A percentile compares a stretch with the other conserved stretches of the same genome.
Evolutionary conservation across 169 alveolate species (phyloP).

Genomic region (Theileria equi): DNA sequence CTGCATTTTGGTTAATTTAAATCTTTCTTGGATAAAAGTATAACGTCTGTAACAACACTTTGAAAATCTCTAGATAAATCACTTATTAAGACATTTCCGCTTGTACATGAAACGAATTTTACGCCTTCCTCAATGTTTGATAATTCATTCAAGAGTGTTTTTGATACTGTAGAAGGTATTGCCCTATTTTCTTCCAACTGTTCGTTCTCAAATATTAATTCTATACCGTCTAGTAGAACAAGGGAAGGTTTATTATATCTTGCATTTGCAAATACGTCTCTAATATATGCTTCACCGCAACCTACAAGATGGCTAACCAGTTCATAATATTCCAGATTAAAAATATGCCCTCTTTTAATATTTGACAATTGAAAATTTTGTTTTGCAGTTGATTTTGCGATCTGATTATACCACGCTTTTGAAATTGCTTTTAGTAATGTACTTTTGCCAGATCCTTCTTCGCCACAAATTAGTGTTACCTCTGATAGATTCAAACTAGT

Average conservation of each 20-base stretch:
- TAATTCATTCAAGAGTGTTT: constrained; percentile 43
- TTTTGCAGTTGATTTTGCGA: background rate
- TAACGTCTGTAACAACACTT: constrained; percentile 2
- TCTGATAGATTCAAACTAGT: background rate
- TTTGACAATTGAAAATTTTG: too few relatives aligned
- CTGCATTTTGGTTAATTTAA: too few relatives aligned
- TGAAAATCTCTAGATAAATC: constrained; percentile 21
- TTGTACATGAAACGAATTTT: constrained; percentile 25
- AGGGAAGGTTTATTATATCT: constrained; percentile 48
- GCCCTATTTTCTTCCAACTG: constrained; percentile 8
- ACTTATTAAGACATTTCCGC: constrained; percentile 23
- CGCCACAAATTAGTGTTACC: constrained; percentile 41
- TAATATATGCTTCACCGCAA: constrained; percentile 44
- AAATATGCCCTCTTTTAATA: too few relatives aligned
- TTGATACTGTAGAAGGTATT: constrained; percentile 35
- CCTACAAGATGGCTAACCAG: constrained; percentile 56
- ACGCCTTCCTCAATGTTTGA: constrained; percentile 30
- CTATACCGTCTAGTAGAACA: constrained; percentile 47
- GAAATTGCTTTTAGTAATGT: constrained; percentile 38
- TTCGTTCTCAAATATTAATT: constrained; percentile 14
- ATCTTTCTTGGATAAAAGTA: constrained; percentile 30
- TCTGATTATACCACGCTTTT: constrained; percentile 30
- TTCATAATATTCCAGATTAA: constrained; percentile 48
- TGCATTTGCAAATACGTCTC: constrained; percentile 36
- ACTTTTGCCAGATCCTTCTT: constrained; percentile 45